Evolutionary conservation across 2,329 filamentous ascomycete species (phyloP).

Genomic region (Phyllosticta paracitricarpa): DNA sequence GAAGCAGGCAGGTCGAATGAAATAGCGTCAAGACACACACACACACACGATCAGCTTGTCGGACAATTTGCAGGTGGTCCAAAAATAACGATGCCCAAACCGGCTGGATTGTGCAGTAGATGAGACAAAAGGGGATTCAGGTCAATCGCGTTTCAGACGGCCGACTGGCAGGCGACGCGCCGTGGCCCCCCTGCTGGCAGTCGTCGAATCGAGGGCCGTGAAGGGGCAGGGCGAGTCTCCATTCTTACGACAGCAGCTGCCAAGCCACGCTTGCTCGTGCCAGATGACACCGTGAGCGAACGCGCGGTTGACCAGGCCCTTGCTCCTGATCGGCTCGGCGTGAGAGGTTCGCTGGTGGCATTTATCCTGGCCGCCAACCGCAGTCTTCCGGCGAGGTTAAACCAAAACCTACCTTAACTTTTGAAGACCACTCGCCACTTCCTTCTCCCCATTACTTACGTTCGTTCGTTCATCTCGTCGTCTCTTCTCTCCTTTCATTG

Average conservation of each 20-base stretch:
- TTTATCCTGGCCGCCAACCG: background rate
- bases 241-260: background rate
- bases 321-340: background rate
- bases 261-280: background rate
- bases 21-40: background rate
- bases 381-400: background rate
- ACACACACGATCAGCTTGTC: background rate
- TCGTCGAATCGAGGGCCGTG: background rate
- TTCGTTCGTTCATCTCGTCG: background rate
- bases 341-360: background rate
- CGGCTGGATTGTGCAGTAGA: background rate
- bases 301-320: background rate
- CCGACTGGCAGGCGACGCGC: conserved; percentile 2
- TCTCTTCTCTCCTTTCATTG: background rate
- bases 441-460: background rate
- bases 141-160: conserved; percentile 9
- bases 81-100: background rate
- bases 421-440: background rate
- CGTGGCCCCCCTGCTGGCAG: background rate
- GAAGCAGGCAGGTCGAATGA: background rate
- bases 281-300: background rate
- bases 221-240: background rate
- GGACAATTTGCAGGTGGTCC: background rate
- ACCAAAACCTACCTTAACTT: background rate
- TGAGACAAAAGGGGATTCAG: background rate